Conservation (phyloP, 441 rosid species). For the Erysimum cheiri region DNA sequence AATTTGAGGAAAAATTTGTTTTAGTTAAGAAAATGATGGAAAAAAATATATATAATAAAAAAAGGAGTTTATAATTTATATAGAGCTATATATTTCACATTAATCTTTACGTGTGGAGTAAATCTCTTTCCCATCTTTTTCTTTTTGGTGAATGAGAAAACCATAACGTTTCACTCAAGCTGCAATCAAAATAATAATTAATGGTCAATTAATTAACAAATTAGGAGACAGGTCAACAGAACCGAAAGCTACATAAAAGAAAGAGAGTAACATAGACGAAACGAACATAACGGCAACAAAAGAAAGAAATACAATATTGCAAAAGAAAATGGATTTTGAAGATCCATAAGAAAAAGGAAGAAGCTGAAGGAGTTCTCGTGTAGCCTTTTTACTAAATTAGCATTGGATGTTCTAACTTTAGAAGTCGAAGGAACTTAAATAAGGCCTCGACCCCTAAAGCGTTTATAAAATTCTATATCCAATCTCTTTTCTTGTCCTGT, state of each 20-base stretch:
- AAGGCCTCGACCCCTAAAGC: slow-evolving; percentile 42
- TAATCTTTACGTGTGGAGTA: too few relatives aligned
- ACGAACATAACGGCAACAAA: slow-evolving; percentile 49
- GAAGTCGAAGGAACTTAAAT: slow-evolving; percentile 41
- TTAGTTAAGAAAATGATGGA: too few relatives aligned
- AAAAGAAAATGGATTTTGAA: slow-evolving; percentile 38
- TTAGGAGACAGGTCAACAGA: slow-evolving; percentile 45
- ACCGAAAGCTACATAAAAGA: slow-evolving; percentile 43
- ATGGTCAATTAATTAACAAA: slow-evolving; percentile 44
- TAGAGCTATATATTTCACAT: too few relatives aligned
- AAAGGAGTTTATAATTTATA: too few relatives aligned
- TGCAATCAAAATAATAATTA: slow-evolving; percentile 29
- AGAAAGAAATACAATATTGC: slow-evolving; percentile 16
- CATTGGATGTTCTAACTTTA: slow-evolving; percentile 43
- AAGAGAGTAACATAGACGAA: slow-evolving; percentile 48
- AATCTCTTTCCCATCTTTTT: not conserved
- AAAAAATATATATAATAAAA: too few relatives aligned
- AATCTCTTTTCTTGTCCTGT: slow-evolving; percentile 34
- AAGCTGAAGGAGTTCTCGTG: slow-evolving; percentile 36
- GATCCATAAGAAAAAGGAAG: slow-evolving; percentile 49
- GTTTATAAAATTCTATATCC: slow-evolving; percentile 39
- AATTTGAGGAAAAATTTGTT: too few relatives aligned
- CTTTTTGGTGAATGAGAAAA: not conserved
- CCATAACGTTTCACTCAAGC: slow-evolving; percentile 39
- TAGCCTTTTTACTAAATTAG: slow-evolving; percentile 36